phyloP scores from a whole-genome alignment of 371 early-diverging fungal species.

The Thermomucor indicae-seudaticae region DNA sequence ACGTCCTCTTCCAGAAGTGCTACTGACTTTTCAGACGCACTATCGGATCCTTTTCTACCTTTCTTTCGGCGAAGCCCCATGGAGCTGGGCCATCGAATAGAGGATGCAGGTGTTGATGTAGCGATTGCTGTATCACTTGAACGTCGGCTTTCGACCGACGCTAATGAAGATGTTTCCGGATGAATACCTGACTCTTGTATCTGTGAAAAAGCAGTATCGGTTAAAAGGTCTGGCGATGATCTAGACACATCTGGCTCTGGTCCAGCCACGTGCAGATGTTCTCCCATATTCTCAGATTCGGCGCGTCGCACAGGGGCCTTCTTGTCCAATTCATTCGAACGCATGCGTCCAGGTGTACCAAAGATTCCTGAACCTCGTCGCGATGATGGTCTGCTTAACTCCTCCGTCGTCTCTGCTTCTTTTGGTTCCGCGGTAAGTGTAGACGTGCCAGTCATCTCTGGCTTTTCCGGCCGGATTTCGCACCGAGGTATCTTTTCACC shows the following conservation, averaged over 20 bases:
- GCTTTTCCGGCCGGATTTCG: not conserved
- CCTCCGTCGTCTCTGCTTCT: too few species aligned
- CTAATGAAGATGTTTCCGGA: not conserved
- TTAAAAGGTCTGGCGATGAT: slow-evolving; percentile 5
- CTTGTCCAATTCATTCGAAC: too few species aligned
- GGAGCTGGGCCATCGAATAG: slow-evolving; percentile 8
- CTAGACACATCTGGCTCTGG: not conserved
- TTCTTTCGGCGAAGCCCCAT: slow-evolving; percentile 7
- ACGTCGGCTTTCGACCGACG: not conserved
- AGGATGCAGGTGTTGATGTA: slow-evolving; percentile 2
- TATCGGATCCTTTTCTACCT: slow-evolving; percentile 1
- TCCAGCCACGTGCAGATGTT: not conserved
- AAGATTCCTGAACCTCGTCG: not conserved
- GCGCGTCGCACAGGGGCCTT: not conserved
- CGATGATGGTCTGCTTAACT: not conserved
- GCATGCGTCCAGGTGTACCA: too few species aligned
- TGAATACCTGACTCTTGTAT: not conserved
- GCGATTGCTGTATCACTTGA: not conserved
- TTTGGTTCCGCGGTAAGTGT: not conserved
- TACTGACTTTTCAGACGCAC: not conserved
- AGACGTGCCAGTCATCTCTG: not conserved
- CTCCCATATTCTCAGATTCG: not conserved
- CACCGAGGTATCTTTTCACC: slow-evolving; percentile 21
- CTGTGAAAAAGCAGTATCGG: not conserved
- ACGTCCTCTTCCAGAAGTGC: not conserved